Base-by-base conservation (phyloP, 139 green algal species). In the Chlorella sorokiniana region DNA sequence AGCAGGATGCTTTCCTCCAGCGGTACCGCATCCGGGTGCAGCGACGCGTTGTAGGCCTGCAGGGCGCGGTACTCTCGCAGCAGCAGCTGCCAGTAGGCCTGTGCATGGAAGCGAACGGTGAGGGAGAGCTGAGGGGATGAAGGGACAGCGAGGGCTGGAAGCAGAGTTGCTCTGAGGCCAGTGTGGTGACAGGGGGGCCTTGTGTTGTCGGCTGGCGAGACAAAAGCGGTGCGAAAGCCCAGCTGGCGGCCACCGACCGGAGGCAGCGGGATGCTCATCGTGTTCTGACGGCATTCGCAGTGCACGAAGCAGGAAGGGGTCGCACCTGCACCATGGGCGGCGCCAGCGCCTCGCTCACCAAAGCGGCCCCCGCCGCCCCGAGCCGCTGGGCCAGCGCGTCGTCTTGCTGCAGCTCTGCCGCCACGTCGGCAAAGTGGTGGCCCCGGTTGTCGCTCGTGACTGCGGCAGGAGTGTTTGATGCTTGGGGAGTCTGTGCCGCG, bases 41-140 rank as follows among this genome's bases (percentile, higher is more conserved):
- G 10, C 10, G 52, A 69, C 27, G 59, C 73, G 38, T 79, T 79
- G 52, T 69, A 79, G 40, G 37, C 25, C 38, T 79, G 73, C 25
- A 56, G 73, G 9, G n/a, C 27, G 23, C 27, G 29, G 27, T 69
- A 79, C 37, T 3, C 5, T 1, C 4, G 1, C 54, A 79, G 52
- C 52, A 79, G 52, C 9, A 29, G 73, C 33, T 31, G 73, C 73
- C 73, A 79, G 73, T 79, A 79, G 29, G 71, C 71, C 48, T 65
- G 48, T 22, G 51, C 9, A 1, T 14, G 22, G 40, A 3, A 68
- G 2, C 29, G 4, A 11, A 3, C 9, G 11, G 10, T 68, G 11
- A 6, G 11, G 48, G 48, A 25, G 11, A 16, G 14, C 14, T 59
- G 11, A 16, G 48, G 11, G 48, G 48, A 59, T 59, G 11, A 59